These are phyloP conservation scores for Plicaturopsis crispa DNA, from an alignment of 768 basidiomycete genomes.

Conservation along the genomic window DNA sequence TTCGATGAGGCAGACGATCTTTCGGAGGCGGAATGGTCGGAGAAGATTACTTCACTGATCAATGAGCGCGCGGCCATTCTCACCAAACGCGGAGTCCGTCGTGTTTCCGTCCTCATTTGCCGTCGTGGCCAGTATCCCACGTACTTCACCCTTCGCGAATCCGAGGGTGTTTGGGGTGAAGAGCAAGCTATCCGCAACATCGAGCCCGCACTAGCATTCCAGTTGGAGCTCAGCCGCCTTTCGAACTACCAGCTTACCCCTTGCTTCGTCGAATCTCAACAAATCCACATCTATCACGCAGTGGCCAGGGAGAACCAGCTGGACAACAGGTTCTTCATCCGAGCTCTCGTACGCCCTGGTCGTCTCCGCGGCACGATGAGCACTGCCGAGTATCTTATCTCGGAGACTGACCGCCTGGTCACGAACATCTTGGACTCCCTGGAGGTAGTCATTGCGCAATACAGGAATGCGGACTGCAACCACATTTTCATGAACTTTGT, in stretches of 20 bases:
- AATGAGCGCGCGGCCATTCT: conserved; percentile 62
- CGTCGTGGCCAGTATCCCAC: conserved; percentile 87
- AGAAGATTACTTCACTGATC: conserved; percentile 61
- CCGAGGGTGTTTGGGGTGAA: conserved; percentile 75
- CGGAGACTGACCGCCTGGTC: conserved; percentile 95
- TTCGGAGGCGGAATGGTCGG: conserved; percentile 70
- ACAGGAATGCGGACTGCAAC: conserved; percentile 93
- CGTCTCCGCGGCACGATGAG: conserved; percentile 88
- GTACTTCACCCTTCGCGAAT: conserved; percentile 85
- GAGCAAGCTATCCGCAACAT: conserved; percentile 97
- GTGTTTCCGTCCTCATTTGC: conserved; percentile 89
- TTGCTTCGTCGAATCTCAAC: conserved; percentile 94
- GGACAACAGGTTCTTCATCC: conserved; percentile 98
- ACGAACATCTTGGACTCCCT: conserved; percentile 91
- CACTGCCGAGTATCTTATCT: conserved; percentile 96
- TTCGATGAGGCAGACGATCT: conserved; percentile 77
- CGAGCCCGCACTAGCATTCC: conserved; percentile 96
- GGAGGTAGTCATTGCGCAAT: conserved; percentile 85
- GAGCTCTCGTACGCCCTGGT: conserved; percentile 92
- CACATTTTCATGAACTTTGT: conserved; percentile 99
- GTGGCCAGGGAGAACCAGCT: conserved; percentile 93
- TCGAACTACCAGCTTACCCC: conserved; percentile 96
- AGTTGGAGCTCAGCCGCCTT: conserved; percentile 91
- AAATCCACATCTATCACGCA: conserved; percentile 97
- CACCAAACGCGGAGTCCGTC: conserved; percentile 74